These are phyloP conservation scores for Blastosporella zonata DNA, from an alignment of 1,284 basidiomycete species.

Conservation along the genomic window DNA sequence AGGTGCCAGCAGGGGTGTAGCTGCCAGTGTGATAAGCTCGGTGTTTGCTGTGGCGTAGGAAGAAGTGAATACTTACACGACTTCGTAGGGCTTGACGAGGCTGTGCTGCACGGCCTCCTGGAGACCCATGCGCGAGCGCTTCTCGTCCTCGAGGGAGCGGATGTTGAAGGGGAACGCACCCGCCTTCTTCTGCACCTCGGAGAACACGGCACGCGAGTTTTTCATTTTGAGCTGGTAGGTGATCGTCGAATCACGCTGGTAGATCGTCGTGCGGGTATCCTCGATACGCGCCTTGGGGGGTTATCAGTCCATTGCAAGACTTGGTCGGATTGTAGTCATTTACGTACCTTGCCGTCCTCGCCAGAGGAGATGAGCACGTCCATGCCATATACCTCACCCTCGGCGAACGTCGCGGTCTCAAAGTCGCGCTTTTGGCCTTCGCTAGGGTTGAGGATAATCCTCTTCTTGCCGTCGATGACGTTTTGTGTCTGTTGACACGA, in stretches of 20 bases:
- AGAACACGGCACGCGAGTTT: conserved; percentile 91
- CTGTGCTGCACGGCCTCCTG: conserved; percentile 95
- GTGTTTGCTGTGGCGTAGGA: conserved; percentile 2
- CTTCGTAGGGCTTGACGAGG: conserved; percentile 87
- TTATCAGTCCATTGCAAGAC: conserved; percentile 2
- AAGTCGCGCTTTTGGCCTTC: conserved; percentile 83
- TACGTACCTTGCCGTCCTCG: conserved; percentile 80
- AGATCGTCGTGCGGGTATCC: conserved; percentile 89
- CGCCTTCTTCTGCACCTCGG: conserved; percentile 96
- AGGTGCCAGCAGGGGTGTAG: conserved; percentile 76
- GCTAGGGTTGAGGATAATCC: conserved; percentile 87
- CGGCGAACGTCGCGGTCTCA: conserved; percentile 82
- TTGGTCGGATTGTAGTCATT: neutral
- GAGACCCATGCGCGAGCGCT: conserved; percentile 91
- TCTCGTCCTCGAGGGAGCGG: conserved; percentile 92
- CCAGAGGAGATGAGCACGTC: conserved; percentile 90
- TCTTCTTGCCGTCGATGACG: conserved; percentile 96
- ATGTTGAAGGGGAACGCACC: conserved; percentile 98
- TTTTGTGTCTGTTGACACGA: conserved; percentile 92
- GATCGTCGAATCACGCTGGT: conserved; percentile 83
- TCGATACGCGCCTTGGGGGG: conserved; percentile 74
- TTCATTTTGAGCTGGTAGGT: conserved; percentile 99
- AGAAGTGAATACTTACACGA: conserved; percentile 56
- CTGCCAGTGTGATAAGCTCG: conserved; percentile 33
- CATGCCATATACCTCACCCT: conserved; percentile 95